Conservation (phyloP, 1,284 basidiomycete species). For the Tilletia setariae region DNA sequence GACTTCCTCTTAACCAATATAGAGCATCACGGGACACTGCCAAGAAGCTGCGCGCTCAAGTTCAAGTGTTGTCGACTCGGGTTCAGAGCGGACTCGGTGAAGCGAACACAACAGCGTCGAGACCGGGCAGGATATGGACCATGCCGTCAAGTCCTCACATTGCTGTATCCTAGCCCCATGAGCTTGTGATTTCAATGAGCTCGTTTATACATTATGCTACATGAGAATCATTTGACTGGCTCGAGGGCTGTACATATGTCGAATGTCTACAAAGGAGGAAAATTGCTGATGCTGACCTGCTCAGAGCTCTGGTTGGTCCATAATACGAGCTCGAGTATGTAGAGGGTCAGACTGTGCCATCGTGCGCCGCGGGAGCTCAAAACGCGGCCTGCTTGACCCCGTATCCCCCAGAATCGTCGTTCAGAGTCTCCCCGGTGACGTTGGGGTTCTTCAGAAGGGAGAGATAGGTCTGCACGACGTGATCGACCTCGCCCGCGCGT, state of each 20-base stretch:
- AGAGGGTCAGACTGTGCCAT: no score
- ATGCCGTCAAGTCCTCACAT: no score
- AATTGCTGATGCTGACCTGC: no score
- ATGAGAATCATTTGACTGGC: neutral
- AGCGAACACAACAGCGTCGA: neutral
- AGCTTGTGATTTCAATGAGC: neutral
- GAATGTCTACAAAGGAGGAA: no score
- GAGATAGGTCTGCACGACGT: slow-evolving; percentile 1
- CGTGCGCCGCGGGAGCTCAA: no score
- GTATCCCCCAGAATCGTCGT: neutral
- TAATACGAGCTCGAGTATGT: no score
- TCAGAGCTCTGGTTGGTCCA: no score
- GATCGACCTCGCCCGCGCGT: neutral
- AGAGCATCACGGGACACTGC: slow-evolving; percentile 1
- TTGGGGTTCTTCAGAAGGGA: neutral
- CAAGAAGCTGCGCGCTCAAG: neutral
- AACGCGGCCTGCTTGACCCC: no score
- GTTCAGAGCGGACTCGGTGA: neutral
- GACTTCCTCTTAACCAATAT: slow-evolving; percentile 7
- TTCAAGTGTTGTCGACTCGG: neutral
- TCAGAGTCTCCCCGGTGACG: neutral
- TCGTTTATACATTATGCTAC: neutral
- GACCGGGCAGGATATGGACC: no score
- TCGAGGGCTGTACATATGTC: no score
- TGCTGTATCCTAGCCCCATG: no score